Evolutionary conservation across 106 monocot species (phyloP).

Genomic region (Phalaenopsis equestris): DNA sequence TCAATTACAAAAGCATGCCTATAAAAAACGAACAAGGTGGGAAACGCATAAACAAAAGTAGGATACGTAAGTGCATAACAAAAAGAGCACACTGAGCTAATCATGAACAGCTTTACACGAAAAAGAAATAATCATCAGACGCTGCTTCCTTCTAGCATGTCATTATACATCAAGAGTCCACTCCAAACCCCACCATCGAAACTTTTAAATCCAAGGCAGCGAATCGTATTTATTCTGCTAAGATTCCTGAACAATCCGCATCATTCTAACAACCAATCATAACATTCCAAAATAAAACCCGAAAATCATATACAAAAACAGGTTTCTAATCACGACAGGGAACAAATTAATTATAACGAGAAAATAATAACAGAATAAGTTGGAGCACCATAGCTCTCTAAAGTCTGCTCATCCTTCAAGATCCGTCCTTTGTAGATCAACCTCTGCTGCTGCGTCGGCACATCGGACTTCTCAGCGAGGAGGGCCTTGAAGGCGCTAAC

Average conservation of each 20-base stretch:
- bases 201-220: not conserved
- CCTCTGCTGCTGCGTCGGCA: conserved; percentile 67
- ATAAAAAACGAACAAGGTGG: not conserved
- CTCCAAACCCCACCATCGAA: not conserved
- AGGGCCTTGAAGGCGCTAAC: conserved; percentile 45
- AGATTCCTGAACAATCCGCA: not conserved
- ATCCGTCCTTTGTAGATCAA: conserved; percentile 88
- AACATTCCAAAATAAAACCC: not conserved
- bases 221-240: not conserved
- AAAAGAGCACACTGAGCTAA: not conserved
- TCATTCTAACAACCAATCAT: not conserved
- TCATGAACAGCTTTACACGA: not conserved
- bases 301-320: not conserved
- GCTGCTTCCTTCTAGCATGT: not conserved
- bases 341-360: too few species aligned
- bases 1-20: not conserved
- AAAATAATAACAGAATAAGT: not conserved
- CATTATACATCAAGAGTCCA: not conserved
- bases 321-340: not conserved
- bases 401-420: conserved; percentile 85
- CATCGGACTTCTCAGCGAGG: conserved; percentile 36
- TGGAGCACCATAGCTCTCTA: conserved; percentile 56
- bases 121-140: not conserved
- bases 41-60: not conserved
- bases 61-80: not conserved